A percentile compares a stretch with the other conserved stretches of the same genome.
Evolutionary conservation across 345 rosid genomes (phyloP).

Genomic region (Eucalyptus marginata): DNA sequence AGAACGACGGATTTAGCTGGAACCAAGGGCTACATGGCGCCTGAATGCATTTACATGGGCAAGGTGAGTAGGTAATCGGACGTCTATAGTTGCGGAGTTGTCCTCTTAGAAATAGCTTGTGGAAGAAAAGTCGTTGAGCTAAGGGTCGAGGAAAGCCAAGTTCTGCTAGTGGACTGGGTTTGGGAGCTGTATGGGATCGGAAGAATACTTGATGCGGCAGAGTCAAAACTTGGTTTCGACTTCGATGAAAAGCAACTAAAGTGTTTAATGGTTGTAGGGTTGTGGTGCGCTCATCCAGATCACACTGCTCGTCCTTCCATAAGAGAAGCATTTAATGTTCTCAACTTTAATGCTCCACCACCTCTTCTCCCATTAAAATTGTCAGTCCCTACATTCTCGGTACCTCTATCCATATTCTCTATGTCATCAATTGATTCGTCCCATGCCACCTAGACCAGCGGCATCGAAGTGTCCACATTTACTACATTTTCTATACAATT

Average conservation of each 20-base stretch:
- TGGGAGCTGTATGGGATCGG: background rate
- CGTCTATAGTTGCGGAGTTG: background rate
- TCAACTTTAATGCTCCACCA: background rate
- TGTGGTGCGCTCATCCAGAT: background rate
- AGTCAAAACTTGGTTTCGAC: background rate
- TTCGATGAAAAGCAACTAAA: background rate
- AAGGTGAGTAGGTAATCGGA: background rate
- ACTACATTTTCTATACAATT: background rate
- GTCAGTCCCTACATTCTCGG: background rate
- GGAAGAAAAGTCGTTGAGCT: background rate
- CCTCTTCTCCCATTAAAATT: background rate
- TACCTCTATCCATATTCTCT: background rate
- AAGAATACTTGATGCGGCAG: background rate
- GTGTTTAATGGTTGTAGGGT: background rate
- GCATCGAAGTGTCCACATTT: background rate
- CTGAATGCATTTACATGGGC: background rate
- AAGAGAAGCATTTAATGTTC: background rate
- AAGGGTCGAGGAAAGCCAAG: background rate
- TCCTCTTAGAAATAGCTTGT: background rate
- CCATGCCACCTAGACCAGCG: background rate
- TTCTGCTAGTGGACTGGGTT: background rate
- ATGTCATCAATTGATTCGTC: too few relatives aligned
- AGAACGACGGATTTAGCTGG: background rate
- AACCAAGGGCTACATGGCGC: background rate
- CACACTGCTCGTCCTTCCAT: background rate